Percentiles rank a stretch among this genome's conserved stretches.
phyloP scores from a whole-genome alignment of 2,329 filamentous ascomycete species.

The Echinosphaeria canescens region DNA sequence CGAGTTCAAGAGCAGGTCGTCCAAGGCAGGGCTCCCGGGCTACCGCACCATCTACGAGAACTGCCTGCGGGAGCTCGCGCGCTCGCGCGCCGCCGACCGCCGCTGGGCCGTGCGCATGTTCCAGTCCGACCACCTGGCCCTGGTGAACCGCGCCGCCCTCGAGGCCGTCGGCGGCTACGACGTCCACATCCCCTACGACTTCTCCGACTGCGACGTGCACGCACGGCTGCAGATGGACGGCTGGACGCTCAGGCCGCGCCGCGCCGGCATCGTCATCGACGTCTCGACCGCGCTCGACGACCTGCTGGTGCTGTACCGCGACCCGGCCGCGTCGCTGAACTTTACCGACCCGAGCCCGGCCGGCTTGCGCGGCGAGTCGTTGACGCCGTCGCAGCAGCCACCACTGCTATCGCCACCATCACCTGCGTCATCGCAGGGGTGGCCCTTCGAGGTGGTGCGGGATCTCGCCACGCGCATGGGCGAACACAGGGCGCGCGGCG shows the following conservation, averaged over 20 bases:
- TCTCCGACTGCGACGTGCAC: conserved; percentile 34
- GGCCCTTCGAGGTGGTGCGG: too few species aligned
- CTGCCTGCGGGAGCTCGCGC: conserved; percentile 9
- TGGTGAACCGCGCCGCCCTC: conserved; percentile 17
- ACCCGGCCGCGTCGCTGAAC: conserved; percentile 9
- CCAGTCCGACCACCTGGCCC: conserved; percentile 20
- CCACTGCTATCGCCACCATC: too few species aligned
- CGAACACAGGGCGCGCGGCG: too few species aligned
- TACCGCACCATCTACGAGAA: conserved; percentile 12
- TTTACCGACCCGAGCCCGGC: conserved; percentile 6
- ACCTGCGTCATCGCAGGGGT: too few species aligned
- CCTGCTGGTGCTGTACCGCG: conserved; percentile 14
- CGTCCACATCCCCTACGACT: conserved; percentile 32
- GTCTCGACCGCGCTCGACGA: conserved; percentile 16
- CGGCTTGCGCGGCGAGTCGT: too few species aligned
- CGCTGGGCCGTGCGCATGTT: conserved; percentile 15
- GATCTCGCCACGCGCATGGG: too few species aligned
- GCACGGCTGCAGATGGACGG: conserved; percentile 21
- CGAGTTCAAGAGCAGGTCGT: conserved; percentile 2
- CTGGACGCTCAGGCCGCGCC: conserved; percentile 14
- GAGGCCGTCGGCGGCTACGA: conserved; percentile 32
- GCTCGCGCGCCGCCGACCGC: conserved; percentile 2
- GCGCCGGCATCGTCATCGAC: conserved; percentile 15
- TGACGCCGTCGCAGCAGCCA: too few species aligned
- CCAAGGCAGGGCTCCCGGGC: conserved; percentile 8